These are phyloP conservation scores for Kwoniella botswanensis DNA, from an alignment of 768 basidiomycete genomes.

Conservation along the genomic window DNA sequence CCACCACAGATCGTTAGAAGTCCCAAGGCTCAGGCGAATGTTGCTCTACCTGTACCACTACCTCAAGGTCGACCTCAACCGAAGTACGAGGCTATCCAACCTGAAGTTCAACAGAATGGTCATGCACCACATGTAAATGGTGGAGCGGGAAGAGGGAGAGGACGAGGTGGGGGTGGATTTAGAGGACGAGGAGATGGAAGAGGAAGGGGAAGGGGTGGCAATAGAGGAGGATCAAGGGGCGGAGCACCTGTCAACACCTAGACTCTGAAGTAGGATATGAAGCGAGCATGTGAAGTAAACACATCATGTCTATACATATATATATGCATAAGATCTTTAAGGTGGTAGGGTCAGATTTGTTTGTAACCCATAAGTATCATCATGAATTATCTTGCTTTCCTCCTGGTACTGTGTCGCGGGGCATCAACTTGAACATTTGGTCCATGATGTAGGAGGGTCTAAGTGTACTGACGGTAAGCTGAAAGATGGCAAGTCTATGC, in stretches of 20 bases:
- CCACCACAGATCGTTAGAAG: constrained; percentile 12
- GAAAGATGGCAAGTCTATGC: too few relatives aligned
- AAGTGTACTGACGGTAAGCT: too few relatives aligned
- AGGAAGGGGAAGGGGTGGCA: constrained; percentile 8
- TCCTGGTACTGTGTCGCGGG: too few relatives aligned
- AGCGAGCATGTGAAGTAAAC: too few relatives aligned
- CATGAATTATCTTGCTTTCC: too few relatives aligned
- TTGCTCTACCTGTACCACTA: constrained; percentile 17
- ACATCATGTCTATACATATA: too few relatives aligned
- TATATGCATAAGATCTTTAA: too few relatives aligned
- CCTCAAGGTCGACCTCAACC: neutral
- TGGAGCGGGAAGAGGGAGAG: neutral
- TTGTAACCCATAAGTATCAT: too few relatives aligned
- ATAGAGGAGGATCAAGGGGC: constrained; percentile 16
- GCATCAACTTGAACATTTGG: too few relatives aligned
- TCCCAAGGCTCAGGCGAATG: constrained; percentile 8
- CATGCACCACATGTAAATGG: neutral
- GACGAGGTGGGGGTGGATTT: constrained; percentile 12
- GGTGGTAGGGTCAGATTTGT: too few relatives aligned
- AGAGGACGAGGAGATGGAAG: constrained; percentile 18
- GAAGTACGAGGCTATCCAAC: neutral
- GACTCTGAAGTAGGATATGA: too few relatives aligned
- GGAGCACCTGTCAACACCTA: constrained; percentile 10
- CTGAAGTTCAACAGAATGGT: constrained; percentile 3
- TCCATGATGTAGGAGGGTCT: too few relatives aligned